phyloP scores from a whole-genome alignment of 2,329 filamentous ascomycete species.

The Orbilia blumenaviensis region DNA sequence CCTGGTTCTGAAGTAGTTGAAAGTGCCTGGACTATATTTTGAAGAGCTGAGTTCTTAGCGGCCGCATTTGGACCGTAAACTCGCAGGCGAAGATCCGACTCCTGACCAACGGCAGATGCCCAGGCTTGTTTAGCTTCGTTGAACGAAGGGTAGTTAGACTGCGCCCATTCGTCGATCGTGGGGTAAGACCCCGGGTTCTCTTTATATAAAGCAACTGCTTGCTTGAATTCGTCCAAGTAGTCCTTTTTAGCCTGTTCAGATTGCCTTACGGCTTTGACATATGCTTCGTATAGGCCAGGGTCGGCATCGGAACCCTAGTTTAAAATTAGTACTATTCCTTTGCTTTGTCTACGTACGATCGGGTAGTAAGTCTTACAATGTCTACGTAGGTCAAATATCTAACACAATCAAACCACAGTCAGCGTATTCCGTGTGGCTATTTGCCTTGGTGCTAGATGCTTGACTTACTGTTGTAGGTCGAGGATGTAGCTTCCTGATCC shows the following conservation, averaged over 20 bases:
- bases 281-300: slow-evolving; percentile 1
- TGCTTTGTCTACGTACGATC: neutral
- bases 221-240: neutral
- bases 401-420: neutral
- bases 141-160: slow-evolving; percentile 1
- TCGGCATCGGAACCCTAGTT: neutral
- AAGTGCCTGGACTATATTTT: slow-evolving; percentile 3
- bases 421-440: neutral
- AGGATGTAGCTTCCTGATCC: slow-evolving; percentile 17
- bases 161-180: slow-evolving; percentile 25
- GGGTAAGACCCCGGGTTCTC: neutral
- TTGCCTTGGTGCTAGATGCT: too few species aligned
- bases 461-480: slow-evolving; percentile 7
- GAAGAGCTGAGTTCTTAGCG: neutral
- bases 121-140: slow-evolving; percentile 1
- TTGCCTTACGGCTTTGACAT: neutral
- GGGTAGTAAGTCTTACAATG: neutral
- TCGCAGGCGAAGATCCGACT: neutral
- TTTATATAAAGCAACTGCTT: neutral
- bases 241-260: neutral
- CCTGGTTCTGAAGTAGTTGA: neutral
- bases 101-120: slow-evolving; percentile 5
- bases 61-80: neutral
- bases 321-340: neutral
- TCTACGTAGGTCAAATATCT: slow-evolving; percentile 26